A percentile compares a stretch with the other conserved stretches of the same genome.
Conservation (phyloP, 2,329 filamentous ascomycete genomes). For the Fusarium sulawesiense region DNA sequence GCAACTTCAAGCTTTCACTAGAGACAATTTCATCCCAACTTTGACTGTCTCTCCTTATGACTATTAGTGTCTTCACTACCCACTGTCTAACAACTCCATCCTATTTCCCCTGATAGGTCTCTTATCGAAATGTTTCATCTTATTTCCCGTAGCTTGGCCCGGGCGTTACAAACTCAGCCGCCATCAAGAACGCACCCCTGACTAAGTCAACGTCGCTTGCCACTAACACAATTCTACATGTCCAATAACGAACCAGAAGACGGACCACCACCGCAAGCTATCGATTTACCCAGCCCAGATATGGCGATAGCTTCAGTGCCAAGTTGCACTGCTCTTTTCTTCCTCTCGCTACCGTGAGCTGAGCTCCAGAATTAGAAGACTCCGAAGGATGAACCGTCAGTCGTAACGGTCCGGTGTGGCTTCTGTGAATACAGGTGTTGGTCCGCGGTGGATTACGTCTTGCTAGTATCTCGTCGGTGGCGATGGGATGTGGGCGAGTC, state of each 20-base stretch:
- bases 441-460: background rate
- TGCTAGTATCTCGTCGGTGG: slow-evolving; percentile 5
- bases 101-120: background rate
- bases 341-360: slow-evolving; percentile 12
- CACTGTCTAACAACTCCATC: background rate
- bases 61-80: background rate
- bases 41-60: background rate
- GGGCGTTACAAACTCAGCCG: background rate
- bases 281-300: slow-evolving; percentile 31
- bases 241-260: background rate
- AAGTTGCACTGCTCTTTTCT: background rate
- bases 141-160: slow-evolving; percentile 11
- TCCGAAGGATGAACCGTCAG: background rate
- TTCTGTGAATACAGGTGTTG: background rate
- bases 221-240: slow-evolving; percentile 1
- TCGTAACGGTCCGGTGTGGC: slow-evolving; percentile 1
- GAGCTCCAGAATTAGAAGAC: slow-evolving; percentile 15
- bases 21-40: background rate
- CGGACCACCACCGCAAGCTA: slow-evolving; percentile 25
- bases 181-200: background rate
- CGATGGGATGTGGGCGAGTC: slow-evolving; percentile 10
- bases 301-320: slow-evolving; percentile 29
- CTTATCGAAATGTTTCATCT: slow-evolving; percentile 20
- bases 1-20: background rate
- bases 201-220: slow-evolving; percentile 2